Percentiles rank a stretch among this genome's conserved stretches.
Evolutionary conservation across 805 yeast species (phyloP).

Genomic region (Sugiyamaella mastotermitis): DNA sequence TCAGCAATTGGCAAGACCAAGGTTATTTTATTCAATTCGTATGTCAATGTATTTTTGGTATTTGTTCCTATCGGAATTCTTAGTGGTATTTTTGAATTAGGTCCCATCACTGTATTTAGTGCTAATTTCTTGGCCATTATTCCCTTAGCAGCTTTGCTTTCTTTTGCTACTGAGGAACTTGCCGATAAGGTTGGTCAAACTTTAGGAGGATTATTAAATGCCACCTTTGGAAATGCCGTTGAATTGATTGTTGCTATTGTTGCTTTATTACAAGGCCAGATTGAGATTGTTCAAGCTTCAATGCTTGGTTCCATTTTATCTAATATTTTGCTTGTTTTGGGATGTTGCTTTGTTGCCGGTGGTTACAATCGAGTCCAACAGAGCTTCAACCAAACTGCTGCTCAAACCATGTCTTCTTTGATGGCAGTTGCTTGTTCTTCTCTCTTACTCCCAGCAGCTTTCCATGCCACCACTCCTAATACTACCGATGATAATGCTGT

Average conservation of each 20-base stretch:
- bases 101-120: slow-evolving; percentile 52
- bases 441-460: slow-evolving; percentile 90
- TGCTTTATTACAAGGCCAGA: slow-evolving; percentile 79
- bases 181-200: slow-evolving; percentile 87
- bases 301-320: slow-evolving; percentile 94
- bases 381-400: slow-evolving; percentile 89
- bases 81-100: slow-evolving; percentile 57
- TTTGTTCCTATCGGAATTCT: slow-evolving; percentile 86
- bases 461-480: slow-evolving; percentile 63
- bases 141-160: slow-evolving; percentile 85
- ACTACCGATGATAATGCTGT: slow-evolving; percentile 41
- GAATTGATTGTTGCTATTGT: slow-evolving; percentile 92
- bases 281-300: slow-evolving; percentile 92
- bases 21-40: slow-evolving; percentile 39
- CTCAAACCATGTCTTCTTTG: slow-evolving; percentile 94
- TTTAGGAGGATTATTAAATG: slow-evolving; percentile 88
- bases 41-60: slow-evolving; percentile 67
- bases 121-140: slow-evolving; percentile 85
- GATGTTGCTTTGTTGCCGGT: slow-evolving; percentile 93
- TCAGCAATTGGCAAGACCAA: slow-evolving; percentile 6
- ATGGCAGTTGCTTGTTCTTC: slow-evolving; percentile 89
- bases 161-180: slow-evolving; percentile 90
- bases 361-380: slow-evolving; percentile 85
- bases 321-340: slow-evolving; percentile 81
- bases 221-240: slow-evolving; percentile 97